Conservation (phyloP, 345 rosid species). For the Mallotus nudiflorus region DNA sequence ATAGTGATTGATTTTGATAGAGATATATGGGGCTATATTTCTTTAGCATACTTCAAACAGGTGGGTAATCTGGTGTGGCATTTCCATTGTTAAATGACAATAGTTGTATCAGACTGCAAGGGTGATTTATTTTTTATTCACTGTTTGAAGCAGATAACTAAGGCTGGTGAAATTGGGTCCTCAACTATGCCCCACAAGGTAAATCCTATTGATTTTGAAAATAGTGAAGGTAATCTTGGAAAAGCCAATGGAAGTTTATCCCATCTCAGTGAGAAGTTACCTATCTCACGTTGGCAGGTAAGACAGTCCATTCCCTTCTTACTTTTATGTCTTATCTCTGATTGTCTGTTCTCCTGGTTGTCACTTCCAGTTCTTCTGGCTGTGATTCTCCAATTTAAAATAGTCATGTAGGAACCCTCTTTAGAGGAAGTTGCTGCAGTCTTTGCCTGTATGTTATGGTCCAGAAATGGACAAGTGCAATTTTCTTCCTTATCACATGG, state of each 20-base stretch:
- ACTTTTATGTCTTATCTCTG: background rate
- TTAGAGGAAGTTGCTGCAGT: conserved; percentile 1
- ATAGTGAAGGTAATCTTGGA: conserved; percentile 96
- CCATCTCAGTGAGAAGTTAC: conserved; percentile 74
- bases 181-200: conserved; percentile 99
- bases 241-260: conserved; percentile 77
- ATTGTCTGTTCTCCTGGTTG: conserved; percentile 4
- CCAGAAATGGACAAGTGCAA: background rate
- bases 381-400: background rate
- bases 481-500: background rate
- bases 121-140: conserved; percentile 1
- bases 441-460: background rate
- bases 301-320: conserved; percentile 9
- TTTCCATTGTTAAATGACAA: conserved; percentile 1
- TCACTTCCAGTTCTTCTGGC: background rate
- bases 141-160: conserved; percentile 64
- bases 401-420: background rate
- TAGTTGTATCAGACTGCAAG: background rate
- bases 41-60: conserved; percentile 87
- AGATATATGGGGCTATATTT: conserved; percentile 92
- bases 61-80: conserved; percentile 30
- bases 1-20: conserved; percentile 73
- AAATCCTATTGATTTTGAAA: conserved; percentile 94
- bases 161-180: conserved; percentile 90
- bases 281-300: conserved; percentile 95